Percentiles rank a stretch among this genome's conserved stretches.
These are phyloP conservation scores for Zalerion maritima DNA, from an alignment of 495 filamentous ascomycete species.

Conservation along the genomic window DNA sequence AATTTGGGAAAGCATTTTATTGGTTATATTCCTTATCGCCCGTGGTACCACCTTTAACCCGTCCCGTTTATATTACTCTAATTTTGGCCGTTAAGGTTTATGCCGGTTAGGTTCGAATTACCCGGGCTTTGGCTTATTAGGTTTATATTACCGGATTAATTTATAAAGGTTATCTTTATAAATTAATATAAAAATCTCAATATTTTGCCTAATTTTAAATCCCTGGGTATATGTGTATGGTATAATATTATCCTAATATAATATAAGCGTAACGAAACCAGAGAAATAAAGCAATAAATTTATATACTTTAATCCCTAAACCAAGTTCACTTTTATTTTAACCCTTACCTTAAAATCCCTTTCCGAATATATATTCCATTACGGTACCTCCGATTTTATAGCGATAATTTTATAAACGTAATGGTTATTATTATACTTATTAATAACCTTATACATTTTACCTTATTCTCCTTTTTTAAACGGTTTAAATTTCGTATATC, in stretches of 20 bases:
- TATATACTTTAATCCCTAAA: constrained; percentile 6
- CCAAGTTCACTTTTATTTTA: constrained; percentile 8
- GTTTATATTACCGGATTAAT: constrained; percentile 1
- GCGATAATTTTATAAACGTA: constrained; percentile 6
- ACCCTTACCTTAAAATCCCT: constrained; percentile 8
- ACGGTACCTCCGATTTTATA: constrained; percentile 6
- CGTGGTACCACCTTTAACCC: no score
- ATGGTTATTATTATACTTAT: constrained; percentile 6
- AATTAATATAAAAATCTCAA: constrained; percentile 7
- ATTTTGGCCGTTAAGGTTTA: no score
- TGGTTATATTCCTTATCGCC: constrained; percentile 4
- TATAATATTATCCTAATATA: constrained; percentile 6
- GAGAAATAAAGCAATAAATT: constrained; percentile 5
- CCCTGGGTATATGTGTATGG: constrained; percentile 8
- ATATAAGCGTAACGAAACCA: constrained; percentile 5
- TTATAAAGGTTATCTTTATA: constrained; percentile 6
- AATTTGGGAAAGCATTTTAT: constrained; percentile 10
- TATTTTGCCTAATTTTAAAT: constrained; percentile 7
- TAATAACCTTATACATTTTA: constrained; percentile 8
- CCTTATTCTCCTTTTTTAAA: constrained; percentile 6
- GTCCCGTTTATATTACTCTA: no score
- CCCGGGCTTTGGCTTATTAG: constrained; percentile 2
- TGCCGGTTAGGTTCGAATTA: no score
- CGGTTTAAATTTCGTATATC: constrained; percentile 5
- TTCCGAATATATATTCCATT: constrained; percentile 9